These are phyloP conservation scores for Malassezia brasiliensis DNA, from an alignment of 1,284 basidiomycete species.

Conservation along the genomic window DNA sequence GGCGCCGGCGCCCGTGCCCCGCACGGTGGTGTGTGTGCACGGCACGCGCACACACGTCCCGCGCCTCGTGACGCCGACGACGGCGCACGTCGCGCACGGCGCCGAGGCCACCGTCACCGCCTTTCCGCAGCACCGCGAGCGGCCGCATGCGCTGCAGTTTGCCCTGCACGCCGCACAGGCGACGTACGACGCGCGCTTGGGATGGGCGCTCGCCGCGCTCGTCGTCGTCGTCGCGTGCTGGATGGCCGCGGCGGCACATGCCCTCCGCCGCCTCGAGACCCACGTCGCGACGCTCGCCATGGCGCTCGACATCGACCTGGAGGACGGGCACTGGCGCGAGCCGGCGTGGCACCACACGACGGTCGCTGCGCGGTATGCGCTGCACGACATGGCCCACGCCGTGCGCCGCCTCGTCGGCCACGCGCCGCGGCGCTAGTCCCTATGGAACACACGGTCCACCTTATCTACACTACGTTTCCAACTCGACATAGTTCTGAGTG, in stretches of 20 bases:
- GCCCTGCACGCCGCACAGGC: too few species aligned
- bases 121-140: background rate
- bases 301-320: constrained; percentile 15
- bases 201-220: background rate
- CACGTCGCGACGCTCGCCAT: constrained; percentile 10
- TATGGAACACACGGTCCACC: too few species aligned
- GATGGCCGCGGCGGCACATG: background rate
- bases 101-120: background rate
- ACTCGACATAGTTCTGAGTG: constrained; percentile 31
- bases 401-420: too few species aligned
- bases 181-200: too few species aligned
- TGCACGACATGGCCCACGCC: background rate
- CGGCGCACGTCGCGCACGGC: background rate
- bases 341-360: background rate
- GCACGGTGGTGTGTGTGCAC: background rate
- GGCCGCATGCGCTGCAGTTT: background rate
- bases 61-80: background rate
- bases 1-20: background rate
- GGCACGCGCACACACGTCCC: background rate
- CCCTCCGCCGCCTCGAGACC: background rate
- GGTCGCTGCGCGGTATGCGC: background rate
- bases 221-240: background rate
- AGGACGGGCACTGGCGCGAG: background rate
- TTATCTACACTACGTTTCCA: constrained; percentile 10
- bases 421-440: too few species aligned